phyloP scores from a whole-genome alignment of 352 stramenopile genomes.

The Phytopythium delawarense region DNA sequence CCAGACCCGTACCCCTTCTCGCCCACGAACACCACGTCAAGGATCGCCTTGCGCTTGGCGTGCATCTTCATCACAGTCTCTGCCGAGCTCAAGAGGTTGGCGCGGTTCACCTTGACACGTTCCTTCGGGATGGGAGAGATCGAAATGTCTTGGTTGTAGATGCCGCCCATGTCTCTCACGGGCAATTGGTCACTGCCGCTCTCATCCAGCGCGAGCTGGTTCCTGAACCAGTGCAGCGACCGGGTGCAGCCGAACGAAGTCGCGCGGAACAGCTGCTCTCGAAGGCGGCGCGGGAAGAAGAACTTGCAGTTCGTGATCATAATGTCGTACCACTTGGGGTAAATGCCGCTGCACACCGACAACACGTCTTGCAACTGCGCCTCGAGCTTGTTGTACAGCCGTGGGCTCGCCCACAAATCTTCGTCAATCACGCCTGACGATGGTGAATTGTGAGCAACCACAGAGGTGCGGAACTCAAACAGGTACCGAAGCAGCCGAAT shows the following conservation, averaged over 20 bases:
- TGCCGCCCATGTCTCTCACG: slow-evolving; percentile 20
- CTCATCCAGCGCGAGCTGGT: slow-evolving; percentile 57
- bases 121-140: slow-evolving; percentile 84
- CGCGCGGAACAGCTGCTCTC: slow-evolving; percentile 67
- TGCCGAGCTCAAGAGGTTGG: slow-evolving; percentile 69
- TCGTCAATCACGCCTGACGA: slow-evolving; percentile 15
- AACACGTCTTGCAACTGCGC: slow-evolving; percentile 78
- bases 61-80: slow-evolving; percentile 86
- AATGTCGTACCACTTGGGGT: slow-evolving; percentile 72
- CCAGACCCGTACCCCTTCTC: slow-evolving; percentile 85
- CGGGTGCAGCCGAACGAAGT: slow-evolving; percentile 79
- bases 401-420: slow-evolving; percentile 63
- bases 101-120: slow-evolving; percentile 76
- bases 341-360: slow-evolving; percentile 78
- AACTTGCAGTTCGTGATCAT: slow-evolving; percentile 79
- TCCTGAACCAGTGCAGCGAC: slow-evolving; percentile 80
- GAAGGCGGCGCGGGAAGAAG: slow-evolving; percentile 71
- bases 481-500: slow-evolving; percentile 57
- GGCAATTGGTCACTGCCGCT: slow-evolving; percentile 10
- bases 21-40: slow-evolving; percentile 83
- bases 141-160: slow-evolving; percentile 76
- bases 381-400: slow-evolving; percentile 78
- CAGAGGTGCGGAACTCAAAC: slow-evolving; percentile 36
- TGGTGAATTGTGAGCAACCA: background rate
- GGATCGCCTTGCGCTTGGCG: slow-evolving; percentile 71